phyloP scores from a whole-genome alignment of 75 land plant species.

The Cupressus sempervirens region DNA sequence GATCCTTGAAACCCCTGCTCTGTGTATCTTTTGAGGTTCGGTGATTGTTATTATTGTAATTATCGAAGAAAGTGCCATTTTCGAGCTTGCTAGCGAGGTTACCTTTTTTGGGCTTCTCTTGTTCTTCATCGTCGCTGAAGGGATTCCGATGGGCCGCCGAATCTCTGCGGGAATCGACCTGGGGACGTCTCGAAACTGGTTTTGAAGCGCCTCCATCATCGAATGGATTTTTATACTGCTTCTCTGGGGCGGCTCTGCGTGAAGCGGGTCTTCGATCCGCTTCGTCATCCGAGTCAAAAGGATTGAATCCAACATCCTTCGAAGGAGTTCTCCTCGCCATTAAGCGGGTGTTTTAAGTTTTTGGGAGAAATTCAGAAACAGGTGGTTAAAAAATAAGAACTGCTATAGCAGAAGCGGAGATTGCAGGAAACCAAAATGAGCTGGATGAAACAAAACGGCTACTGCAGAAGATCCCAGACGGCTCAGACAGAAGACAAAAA shows the following conservation, averaged over 20 bases:
- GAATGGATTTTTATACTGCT: constrained; percentile 15
- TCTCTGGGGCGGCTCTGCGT: not conserved
- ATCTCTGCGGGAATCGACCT: not conserved
- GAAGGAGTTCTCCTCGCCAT: constrained; percentile 12
- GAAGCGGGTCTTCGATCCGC: not conserved
- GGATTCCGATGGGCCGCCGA: not conserved
- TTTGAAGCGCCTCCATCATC: constrained; percentile 3
- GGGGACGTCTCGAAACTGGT: not conserved
- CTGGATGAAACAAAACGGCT: not conserved
- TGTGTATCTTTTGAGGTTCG: not conserved
- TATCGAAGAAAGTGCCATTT: not conserved
- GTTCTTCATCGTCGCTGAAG: constrained; percentile 8
- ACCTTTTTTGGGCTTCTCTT: constrained; percentile 11
- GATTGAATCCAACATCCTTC: constrained; percentile 7
- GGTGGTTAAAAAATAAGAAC: not conserved
- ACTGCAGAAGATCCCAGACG: not conserved
- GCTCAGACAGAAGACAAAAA: not conserved
- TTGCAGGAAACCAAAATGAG: not conserved
- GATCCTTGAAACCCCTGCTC: not conserved
- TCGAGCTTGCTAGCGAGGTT: not conserved
- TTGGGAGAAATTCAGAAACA: not conserved
- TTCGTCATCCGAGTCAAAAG: constrained; percentile 27
- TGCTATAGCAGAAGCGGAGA: not conserved
- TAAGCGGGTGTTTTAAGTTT: not conserved
- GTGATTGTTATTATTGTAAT: not conserved